These are phyloP conservation scores for Dactylella cylindrospora DNA, from an alignment of 2,329 filamentous ascomycete species.

Conservation along the genomic window DNA sequence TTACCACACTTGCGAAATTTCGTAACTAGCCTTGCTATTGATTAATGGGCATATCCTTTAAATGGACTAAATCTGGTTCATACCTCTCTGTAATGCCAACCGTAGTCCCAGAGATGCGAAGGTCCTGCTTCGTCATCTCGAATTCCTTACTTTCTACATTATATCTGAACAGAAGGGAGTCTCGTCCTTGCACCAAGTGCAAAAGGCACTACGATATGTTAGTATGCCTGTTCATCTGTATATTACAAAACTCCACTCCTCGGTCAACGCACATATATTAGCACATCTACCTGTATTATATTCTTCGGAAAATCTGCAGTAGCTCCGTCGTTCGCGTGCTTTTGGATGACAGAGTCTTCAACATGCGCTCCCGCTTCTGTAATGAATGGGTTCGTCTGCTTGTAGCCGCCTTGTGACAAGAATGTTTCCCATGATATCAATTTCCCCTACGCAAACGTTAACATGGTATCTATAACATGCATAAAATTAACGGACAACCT, in stretches of 20 bases:
- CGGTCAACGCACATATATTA: conserved; percentile 21
- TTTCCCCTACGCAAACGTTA: conserved; percentile 48
- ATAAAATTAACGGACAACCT: conserved; percentile 9
- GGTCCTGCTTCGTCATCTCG: conserved; percentile 53
- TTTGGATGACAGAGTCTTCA: conserved; percentile 65
- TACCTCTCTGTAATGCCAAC: conserved; percentile 51
- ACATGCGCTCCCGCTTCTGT: conserved; percentile 67
- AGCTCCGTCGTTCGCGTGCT: conserved; percentile 47
- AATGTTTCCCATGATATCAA: conserved; percentile 73
- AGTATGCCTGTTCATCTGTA: too few species aligned
- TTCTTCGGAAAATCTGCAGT: conserved; percentile 13
- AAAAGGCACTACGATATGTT: conserved; percentile 59
- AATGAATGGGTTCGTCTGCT: conserved; percentile 59
- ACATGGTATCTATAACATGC: conserved; percentile 44
- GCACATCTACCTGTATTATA: conserved; percentile 29
- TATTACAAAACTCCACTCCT: too few species aligned
- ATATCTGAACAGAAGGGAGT: conserved; percentile 70
- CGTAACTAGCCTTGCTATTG: conserved; percentile 50
- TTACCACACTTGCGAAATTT: conserved; percentile 52
- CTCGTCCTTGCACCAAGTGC: conserved; percentile 68
- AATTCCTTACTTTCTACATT: conserved; percentile 60
- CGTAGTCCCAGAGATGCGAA: conserved; percentile 59
- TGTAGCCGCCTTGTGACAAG: conserved; percentile 53
- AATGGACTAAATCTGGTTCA: background rate
- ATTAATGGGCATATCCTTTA: background rate